Evolutionary conservation across 257 asterid genomes (phyloP).

Genomic region (Rauvolfia tetraphylla): DNA sequence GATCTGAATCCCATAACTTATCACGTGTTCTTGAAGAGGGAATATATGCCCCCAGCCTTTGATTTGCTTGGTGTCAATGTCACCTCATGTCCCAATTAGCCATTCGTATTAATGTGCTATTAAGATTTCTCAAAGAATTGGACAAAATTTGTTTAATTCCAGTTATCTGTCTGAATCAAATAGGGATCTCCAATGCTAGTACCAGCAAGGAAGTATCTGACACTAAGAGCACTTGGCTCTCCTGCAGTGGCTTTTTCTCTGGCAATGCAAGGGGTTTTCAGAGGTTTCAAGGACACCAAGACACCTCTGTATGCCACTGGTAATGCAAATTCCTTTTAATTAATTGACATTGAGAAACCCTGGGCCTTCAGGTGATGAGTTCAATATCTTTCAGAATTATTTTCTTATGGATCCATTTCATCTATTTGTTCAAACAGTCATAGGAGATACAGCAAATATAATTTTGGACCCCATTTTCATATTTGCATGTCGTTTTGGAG

Average conservation of each 20-base stretch:
- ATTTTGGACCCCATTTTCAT: constrained; percentile 86
- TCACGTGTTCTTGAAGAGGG: too few relatives aligned
- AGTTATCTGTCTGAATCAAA: neutral
- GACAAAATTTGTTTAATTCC: neutral
- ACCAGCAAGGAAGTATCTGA: constrained; percentile 69
- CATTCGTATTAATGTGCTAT: too few relatives aligned
- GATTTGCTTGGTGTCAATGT: too few relatives aligned
- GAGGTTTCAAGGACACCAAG: constrained; percentile 89
- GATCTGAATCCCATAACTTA: too few relatives aligned
- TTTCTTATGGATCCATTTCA: neutral
- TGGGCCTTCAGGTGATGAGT: neutral
- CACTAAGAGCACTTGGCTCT: constrained; percentile 80
- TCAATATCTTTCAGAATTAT: neutral
- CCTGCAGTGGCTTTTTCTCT: constrained; percentile 96
- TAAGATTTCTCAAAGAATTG: neutral
- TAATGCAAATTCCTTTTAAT: constrained; percentile 16
- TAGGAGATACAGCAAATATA: constrained; percentile 68
- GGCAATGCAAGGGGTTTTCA: constrained; percentile 96
- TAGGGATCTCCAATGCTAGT: constrained; percentile 83
- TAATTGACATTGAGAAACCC: neutral
- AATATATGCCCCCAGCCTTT: too few relatives aligned
- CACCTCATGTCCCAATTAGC: too few relatives aligned
- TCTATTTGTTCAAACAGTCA: constrained; percentile 38
- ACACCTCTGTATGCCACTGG: constrained; percentile 93
- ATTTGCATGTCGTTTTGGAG: constrained; percentile 68